Base-by-base conservation (phyloP, 2,329 filamentous ascomycete species). In the Tolypocladium amazonense region DNA sequence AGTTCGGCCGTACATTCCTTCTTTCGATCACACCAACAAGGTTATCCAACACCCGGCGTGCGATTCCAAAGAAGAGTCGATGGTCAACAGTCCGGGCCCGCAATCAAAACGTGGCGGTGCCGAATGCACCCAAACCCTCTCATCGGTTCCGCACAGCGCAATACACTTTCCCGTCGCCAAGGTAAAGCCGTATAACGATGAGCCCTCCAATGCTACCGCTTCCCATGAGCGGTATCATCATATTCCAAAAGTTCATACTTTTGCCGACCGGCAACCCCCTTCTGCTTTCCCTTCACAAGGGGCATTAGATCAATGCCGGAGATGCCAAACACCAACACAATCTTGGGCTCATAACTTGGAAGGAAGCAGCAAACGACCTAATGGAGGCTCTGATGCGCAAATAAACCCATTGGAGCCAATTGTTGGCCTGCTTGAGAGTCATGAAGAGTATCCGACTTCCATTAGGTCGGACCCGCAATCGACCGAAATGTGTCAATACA, bases 181-280 rank as follows among this genome's bases (percentile, higher is more conserved):
- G 38, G 59, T 27, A 20, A 60, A 27, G 52, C 47, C 62, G 53
- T 62, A 61, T 23, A 23, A 53, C 35, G 38, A 59, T 47, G 15
- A 37, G 9, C 47, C 59, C 25, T 58, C 47, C 45, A 50, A 61
- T 25, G 59, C 43, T 3, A 12, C 57, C 37, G 56, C 54, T 14
- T 56, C 61, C 12, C 62, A 59, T 18, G 47, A 57, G 18, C 56
- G 55, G 7, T 57, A 64, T 58, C 63, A 64, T 56, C 64, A 65
- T 57, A 12, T 54, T 56, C 45, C 63, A 56, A 57, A 62, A 37
- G 62, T 54, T n/a, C 59, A 59, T 15, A 12, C 58, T n/a, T 35
- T 60, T 20, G n/a, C 56, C 25, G 25, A 56, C 6, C 18, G 55
- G 35, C 43, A 38, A 6, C 35, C 23, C 3, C 59, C 56, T 41